phyloP scores from a whole-genome alignment of 2,329 filamentous ascomycete species.

The Pseudogymnoascus sp. region DNA sequence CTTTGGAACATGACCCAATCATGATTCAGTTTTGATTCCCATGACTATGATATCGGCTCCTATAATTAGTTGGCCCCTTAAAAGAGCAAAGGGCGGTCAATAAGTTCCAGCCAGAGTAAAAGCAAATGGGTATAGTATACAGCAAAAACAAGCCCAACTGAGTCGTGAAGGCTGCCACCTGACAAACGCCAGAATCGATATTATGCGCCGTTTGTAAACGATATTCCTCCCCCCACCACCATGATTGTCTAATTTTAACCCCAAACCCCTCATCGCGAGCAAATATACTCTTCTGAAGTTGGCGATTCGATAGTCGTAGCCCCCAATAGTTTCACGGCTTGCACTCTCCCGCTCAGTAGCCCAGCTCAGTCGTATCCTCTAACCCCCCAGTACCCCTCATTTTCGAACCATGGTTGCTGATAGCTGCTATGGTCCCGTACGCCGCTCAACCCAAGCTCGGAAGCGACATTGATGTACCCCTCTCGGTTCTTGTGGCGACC shows the following conservation, averaged over 20 bases:
- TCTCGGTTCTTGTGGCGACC: slow-evolving; percentile 36
- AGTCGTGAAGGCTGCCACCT: background rate
- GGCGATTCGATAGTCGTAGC: background rate
- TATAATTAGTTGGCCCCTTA: background rate
- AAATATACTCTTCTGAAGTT: background rate
- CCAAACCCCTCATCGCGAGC: background rate
- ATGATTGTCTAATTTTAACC: background rate
- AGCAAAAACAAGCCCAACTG: background rate
- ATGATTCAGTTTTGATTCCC: background rate
- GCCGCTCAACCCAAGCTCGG: slow-evolving; percentile 49
- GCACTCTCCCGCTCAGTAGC: background rate
- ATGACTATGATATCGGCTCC: background rate
- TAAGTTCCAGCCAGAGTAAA: background rate
- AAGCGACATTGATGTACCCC: slow-evolving; percentile 55
- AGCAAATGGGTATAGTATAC: slow-evolving; percentile 6
- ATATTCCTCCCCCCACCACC: background rate
- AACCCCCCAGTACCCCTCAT: background rate
- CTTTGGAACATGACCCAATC: background rate
- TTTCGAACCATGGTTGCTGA: slow-evolving; percentile 20
- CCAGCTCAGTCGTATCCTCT: background rate
- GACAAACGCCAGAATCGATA: background rate
- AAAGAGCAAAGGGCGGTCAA: background rate
- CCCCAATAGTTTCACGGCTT: background rate
- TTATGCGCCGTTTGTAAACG: background rate
- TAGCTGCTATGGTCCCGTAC: slow-evolving; percentile 38